These are phyloP conservation scores for Odontarrhena argentea DNA, from an alignment of 345 rosid species.

Conservation along the genomic window DNA sequence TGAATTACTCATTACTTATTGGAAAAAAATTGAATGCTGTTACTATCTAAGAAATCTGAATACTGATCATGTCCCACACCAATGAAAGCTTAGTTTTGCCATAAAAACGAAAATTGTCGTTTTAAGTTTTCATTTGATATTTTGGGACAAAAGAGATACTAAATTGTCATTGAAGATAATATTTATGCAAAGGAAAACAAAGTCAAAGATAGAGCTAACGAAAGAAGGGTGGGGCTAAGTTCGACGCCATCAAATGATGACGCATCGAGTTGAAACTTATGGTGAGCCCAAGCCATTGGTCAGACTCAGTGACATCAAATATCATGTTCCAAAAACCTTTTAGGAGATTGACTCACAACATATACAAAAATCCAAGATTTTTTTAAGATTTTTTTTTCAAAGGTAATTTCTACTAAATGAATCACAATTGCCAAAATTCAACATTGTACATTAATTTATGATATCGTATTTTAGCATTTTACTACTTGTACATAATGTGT, in stretches of 20 bases:
- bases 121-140: not conserved
- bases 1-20: no score
- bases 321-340: slow-evolving; percentile 1
- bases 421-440: no score
- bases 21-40: not conserved
- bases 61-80: slow-evolving; percentile 7
- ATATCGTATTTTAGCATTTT: no score
- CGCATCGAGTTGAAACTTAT: slow-evolving; percentile 30
- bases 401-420: no score
- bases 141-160: not conserved
- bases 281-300: slow-evolving; percentile 28
- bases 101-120: not conserved
- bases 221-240: slow-evolving; percentile 26
- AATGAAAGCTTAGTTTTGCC: slow-evolving; percentile 9
- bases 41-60: not conserved
- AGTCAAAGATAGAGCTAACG: slow-evolving; percentile 8
- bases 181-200: no score
- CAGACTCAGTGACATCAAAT: not conserved
- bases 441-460: no score
- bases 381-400: no score
- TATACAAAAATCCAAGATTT: not conserved
- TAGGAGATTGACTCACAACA: not conserved
- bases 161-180: not conserved
- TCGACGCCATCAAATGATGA: slow-evolving; percentile 38
- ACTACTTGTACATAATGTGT: no score